Conservation (phyloP, 352 stramenopile genomes). For the Phytophthora brassicae region DNA sequence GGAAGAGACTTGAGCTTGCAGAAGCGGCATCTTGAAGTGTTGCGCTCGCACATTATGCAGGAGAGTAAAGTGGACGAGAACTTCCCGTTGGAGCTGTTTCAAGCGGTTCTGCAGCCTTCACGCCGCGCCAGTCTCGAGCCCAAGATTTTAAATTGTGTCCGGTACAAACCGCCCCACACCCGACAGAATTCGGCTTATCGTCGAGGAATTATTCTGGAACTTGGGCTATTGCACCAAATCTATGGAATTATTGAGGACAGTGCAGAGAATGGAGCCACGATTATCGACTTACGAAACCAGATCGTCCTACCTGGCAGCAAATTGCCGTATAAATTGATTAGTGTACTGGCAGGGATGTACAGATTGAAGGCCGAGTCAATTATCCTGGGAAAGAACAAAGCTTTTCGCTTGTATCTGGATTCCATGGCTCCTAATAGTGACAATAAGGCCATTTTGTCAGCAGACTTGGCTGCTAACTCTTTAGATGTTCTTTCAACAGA, state of each 20-base stretch:
- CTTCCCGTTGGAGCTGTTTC: slow-evolving; percentile 71
- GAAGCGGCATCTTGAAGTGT: slow-evolving; percentile 69
- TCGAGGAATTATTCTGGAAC: slow-evolving; percentile 61
- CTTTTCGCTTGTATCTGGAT: slow-evolving; percentile 67
- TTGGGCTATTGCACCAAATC: slow-evolving; percentile 70
- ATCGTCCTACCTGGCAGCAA: slow-evolving; percentile 75
- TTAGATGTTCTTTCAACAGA: slow-evolving; percentile 9
- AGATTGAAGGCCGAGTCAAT: slow-evolving; percentile 71
- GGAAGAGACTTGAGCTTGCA: slow-evolving; percentile 66
- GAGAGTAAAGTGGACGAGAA: slow-evolving; percentile 64
- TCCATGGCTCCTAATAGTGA: slow-evolving; percentile 22
- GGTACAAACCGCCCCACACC: slow-evolving; percentile 46
- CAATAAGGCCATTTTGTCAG: slow-evolving; percentile 5
- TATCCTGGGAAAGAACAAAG: slow-evolving; percentile 83
- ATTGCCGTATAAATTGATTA: slow-evolving; percentile 77
- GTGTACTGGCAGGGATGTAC: slow-evolving; percentile 67
- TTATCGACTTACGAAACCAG: slow-evolving; percentile 72
- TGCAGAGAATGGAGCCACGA: slow-evolving; percentile 61
- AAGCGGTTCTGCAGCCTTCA: slow-evolving; percentile 66
- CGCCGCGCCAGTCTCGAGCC: slow-evolving; percentile 54
- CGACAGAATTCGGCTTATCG: slow-evolving; percentile 6
- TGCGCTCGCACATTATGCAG: slow-evolving; percentile 68
- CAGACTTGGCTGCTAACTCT: slow-evolving; percentile 1
- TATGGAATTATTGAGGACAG: slow-evolving; percentile 74
- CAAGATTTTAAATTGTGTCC: slow-evolving; percentile 82